phyloP scores from a whole-genome alignment of 371 early-diverging fungal species.

The Mortierella polycephala region DNA sequence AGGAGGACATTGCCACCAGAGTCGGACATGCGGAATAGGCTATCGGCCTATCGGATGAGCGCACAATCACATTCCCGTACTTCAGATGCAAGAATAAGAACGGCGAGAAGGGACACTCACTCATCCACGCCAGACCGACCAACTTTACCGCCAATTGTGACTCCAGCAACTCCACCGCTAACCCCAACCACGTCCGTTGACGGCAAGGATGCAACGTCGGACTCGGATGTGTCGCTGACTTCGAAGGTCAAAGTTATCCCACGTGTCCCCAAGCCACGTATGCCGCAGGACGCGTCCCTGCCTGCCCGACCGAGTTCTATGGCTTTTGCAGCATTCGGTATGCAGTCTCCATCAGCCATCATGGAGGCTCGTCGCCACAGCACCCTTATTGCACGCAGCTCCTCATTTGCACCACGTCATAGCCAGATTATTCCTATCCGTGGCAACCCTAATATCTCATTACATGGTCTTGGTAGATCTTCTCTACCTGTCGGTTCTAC shows the following conservation, averaged over 20 bases:
- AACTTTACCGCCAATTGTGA: conserved; percentile 19
- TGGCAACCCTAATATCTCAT: conserved; percentile 17
- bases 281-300: conserved; percentile 15
- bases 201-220: conserved; percentile 47
- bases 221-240: conserved; percentile 41
- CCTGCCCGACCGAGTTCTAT: conserved; percentile 48
- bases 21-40: conserved; percentile 9
- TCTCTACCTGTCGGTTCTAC: conserved; percentile 5
- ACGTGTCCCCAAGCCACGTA: conserved; percentile 25
- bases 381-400: conserved; percentile 32
- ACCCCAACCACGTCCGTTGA: conserved; percentile 49
- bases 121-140: conserved; percentile 11
- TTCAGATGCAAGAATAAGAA: conserved; percentile 1
- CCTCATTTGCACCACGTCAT: conserved; percentile 49
- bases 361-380: conserved; percentile 54
- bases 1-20: conserved; percentile 14
- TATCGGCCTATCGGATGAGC: background rate
- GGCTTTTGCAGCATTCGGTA: conserved; percentile 45
- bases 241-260: conserved; percentile 29
- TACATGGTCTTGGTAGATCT: conserved; percentile 20
- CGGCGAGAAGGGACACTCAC: background rate
- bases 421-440: conserved; percentile 37
- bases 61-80: background rate
- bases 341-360: conserved; percentile 46
- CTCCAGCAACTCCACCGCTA: conserved; percentile 45